Conservation (phyloP, 495 filamentous ascomycete species). For the Pseudoneurospora amorphoporcata region DNA sequence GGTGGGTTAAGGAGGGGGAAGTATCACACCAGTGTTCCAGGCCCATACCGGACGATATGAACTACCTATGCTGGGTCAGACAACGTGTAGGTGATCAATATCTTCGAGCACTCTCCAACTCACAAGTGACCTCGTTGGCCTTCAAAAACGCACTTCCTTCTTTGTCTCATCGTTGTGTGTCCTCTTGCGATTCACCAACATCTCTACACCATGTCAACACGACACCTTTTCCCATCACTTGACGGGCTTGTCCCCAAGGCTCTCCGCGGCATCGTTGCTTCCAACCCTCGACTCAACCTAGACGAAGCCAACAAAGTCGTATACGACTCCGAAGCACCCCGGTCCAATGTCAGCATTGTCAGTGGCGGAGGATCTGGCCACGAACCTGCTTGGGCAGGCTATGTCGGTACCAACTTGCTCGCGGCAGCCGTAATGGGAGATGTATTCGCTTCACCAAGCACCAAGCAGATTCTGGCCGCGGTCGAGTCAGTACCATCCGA, state of each 20-base stretch:
- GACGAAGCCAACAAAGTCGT: constrained; percentile 48
- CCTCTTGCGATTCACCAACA: background rate
- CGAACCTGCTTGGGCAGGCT: constrained; percentile 55
- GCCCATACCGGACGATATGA: background rate
- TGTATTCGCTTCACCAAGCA: constrained; percentile 51
- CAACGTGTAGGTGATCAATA: background rate
- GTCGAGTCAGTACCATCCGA: constrained; percentile 46
- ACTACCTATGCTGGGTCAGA: background rate
- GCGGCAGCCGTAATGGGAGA: constrained; percentile 50
- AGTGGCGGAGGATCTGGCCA: constrained; percentile 53
- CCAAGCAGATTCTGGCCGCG: constrained; percentile 51
- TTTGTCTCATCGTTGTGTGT: background rate
- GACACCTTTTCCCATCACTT: constrained; percentile 34
- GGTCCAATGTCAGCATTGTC: constrained; percentile 45
- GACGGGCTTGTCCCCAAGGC: constrained; percentile 46
- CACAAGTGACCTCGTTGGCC: background rate
- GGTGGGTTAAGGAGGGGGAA: background rate
- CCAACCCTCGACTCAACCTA: constrained; percentile 46
- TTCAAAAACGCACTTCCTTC: background rate
- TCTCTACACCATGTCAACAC: constrained; percentile 30
- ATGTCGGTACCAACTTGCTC: constrained; percentile 51
- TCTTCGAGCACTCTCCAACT: background rate
- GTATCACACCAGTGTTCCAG: background rate
- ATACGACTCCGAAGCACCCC: constrained; percentile 40
- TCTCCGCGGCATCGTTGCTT: constrained; percentile 43